These are phyloP conservation scores for Dipodascus geniculatus DNA, from an alignment of 805 yeast species.

Conservation along the genomic window DNA sequence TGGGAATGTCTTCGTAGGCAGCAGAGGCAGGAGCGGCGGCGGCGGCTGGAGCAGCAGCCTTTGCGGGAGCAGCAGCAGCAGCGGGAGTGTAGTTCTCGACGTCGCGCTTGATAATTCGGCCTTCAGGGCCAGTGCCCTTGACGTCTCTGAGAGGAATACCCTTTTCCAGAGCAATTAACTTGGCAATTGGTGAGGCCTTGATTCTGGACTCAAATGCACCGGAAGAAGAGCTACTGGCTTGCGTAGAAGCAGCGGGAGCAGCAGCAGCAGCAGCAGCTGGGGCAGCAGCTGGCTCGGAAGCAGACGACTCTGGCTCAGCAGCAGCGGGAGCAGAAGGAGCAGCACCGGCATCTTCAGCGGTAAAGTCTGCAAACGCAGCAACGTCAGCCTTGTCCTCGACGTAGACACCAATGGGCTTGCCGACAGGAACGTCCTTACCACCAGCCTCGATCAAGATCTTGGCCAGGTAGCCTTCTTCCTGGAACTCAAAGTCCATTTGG, in stretches of 20 bases:
- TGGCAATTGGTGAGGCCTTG: slow-evolving; percentile 91
- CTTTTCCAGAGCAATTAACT: slow-evolving; percentile 81
- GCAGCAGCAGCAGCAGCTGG: slow-evolving; percentile 23
- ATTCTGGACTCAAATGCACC: slow-evolving; percentile 45
- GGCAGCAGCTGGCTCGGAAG: slow-evolving; percentile 14
- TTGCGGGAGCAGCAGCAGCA: slow-evolving; percentile 14
- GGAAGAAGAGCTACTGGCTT: slow-evolving; percentile 23
- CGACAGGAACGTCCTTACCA: slow-evolving; percentile 82
- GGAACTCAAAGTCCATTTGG: slow-evolving; percentile 95
- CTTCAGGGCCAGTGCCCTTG: slow-evolving; percentile 89
- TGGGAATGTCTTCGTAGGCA: slow-evolving; percentile 3
- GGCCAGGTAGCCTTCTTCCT: slow-evolving; percentile 90
- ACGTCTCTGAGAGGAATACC: slow-evolving; percentile 79
- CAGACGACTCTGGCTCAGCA: slow-evolving; percentile 21
- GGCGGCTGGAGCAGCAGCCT: slow-evolving; percentile 27
- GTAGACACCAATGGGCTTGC: slow-evolving; percentile 92
- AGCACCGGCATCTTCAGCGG: slow-evolving; percentile 68
- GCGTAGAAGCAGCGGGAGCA: slow-evolving; percentile 10
- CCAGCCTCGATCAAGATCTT: slow-evolving; percentile 78
- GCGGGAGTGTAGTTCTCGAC: slow-evolving; percentile 51
- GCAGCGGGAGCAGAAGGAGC: slow-evolving; percentile 29
- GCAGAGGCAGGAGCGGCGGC: slow-evolving; percentile 38
- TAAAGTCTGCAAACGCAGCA: slow-evolving; percentile 76
- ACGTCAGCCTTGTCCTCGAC: slow-evolving; percentile 82
- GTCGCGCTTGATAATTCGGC: slow-evolving; percentile 87